Evolutionary conservation across 345 rosid genomes (phyloP).

Genomic region (Firmiana major): DNA sequence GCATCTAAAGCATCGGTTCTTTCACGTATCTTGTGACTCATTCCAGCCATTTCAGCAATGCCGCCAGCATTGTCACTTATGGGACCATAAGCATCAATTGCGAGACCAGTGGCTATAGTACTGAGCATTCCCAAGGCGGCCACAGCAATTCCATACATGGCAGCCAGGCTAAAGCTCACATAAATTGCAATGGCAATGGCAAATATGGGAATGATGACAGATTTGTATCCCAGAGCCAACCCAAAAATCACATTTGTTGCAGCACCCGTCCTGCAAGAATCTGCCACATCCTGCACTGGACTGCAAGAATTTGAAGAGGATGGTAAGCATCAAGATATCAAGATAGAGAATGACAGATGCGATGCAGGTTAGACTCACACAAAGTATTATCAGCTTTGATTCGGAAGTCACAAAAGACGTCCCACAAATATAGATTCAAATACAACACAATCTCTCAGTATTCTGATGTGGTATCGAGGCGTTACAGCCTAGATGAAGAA

Average conservation of each 20-base stretch:
- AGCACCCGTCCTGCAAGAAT: constrained; percentile 64
- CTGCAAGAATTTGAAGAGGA: constrained; percentile 24
- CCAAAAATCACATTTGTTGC: constrained; percentile 71
- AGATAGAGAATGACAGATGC: background rate
- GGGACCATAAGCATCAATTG: constrained; percentile 71
- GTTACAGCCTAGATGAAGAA: too few species aligned
- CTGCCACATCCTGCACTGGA: constrained; percentile 73
- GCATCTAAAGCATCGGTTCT: constrained; percentile 65
- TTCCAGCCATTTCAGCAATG: constrained; percentile 66
- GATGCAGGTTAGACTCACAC: background rate
- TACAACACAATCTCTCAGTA: too few species aligned
- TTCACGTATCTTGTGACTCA: constrained; percentile 60
- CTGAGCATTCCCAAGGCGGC: constrained; percentile 75
- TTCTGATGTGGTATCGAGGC: too few species aligned
- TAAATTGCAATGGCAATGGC: constrained; percentile 55
- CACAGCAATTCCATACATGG: constrained; percentile 72
- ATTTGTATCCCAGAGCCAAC: constrained; percentile 64
- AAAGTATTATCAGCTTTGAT: too few species aligned
- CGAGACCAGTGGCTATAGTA: constrained; percentile 59
- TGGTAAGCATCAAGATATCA: background rate
- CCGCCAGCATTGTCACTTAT: constrained; percentile 73
- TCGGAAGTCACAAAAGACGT: too few species aligned
- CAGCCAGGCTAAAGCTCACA: constrained; percentile 66
- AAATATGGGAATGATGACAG: constrained; percentile 64
- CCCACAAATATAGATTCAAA: too few species aligned